Conservation (phyloP, 2,329 filamentous ascomycete species). For the Akanthomyces dipterigenus region DNA sequence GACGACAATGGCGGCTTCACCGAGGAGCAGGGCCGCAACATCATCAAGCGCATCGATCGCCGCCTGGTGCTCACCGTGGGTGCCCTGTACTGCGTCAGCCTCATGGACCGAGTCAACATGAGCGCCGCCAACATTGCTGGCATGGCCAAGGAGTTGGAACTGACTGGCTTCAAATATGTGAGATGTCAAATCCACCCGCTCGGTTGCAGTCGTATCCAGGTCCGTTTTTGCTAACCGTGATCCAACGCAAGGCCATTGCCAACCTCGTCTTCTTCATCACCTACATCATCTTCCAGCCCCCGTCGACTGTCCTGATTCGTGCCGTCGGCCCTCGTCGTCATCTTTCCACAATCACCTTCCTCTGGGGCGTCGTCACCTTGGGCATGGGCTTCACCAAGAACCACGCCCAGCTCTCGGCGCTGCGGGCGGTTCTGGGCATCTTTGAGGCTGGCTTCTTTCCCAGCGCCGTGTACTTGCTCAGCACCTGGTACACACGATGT, state of each 20-base stretch:
- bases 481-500: conserved; percentile 66
- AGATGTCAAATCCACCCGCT: conserved; percentile 17
- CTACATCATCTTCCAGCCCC: conserved; percentile 66
- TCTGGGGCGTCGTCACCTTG: conserved; percentile 58
- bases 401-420: conserved; percentile 45
- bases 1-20: conserved; percentile 40
- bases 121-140: conserved; percentile 67
- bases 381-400: conserved; percentile 56
- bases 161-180: conserved; percentile 41
- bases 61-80: conserved; percentile 57
- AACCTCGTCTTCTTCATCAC: conserved; percentile 69
- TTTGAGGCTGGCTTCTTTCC: conserved; percentile 69
- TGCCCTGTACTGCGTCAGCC: conserved; percentile 63
- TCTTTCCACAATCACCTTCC: conserved; percentile 44
- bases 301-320: conserved; percentile 61
- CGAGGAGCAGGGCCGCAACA: conserved; percentile 55
- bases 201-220: too few relatives aligned
- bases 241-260: conserved; percentile 47
- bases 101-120: conserved; percentile 77
- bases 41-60: conserved; percentile 63
- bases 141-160: conserved; percentile 41
- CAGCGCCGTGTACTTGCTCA: conserved; percentile 63
- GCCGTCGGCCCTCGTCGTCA: conserved; percentile 57
- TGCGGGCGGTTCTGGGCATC: conserved; percentile 54
- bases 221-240: neutral